These are phyloP conservation scores for Jaltomata sinuosa DNA, from an alignment of 257 asterid genomes.

Conservation along the genomic window DNA sequence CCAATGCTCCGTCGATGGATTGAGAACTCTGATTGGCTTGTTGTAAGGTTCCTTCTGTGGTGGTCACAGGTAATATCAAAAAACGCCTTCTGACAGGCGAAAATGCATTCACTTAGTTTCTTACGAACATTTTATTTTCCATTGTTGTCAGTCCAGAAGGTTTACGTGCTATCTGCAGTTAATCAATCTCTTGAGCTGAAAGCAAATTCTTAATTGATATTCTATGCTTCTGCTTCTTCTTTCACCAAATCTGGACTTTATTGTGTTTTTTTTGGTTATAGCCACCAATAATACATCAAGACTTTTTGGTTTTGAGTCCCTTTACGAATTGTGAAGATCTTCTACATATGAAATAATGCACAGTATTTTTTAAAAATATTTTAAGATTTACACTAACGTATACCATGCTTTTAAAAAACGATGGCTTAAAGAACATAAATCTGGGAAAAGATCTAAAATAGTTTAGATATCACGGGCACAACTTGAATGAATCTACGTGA, in stretches of 20 bases:
- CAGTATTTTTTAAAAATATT: not conserved
- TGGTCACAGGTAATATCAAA: slow-evolving; percentile 80
- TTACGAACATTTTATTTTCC: not conserved
- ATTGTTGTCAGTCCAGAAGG: not conserved
- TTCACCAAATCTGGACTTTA: not conserved
- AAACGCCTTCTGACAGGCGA: not conserved
- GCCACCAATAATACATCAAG: not conserved
- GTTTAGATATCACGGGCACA: not conserved
- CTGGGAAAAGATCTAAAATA: not conserved
- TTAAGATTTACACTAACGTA: not conserved
- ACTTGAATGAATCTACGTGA: not conserved
- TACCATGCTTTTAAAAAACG: not conserved
- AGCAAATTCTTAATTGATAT: not conserved
- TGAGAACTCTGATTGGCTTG: slow-evolving; percentile 92
- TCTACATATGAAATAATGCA: not conserved
- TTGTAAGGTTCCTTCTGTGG: slow-evolving; percentile 85
- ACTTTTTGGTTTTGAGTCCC: not conserved
- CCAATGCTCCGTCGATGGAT: slow-evolving; percentile 96
- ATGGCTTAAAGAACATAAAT: not conserved
- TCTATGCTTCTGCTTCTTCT: not conserved
- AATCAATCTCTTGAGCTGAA: not conserved
- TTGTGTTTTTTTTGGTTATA: not conserved
- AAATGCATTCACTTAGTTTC: not conserved
- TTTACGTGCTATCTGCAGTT: not conserved
- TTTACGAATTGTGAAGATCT: not conserved